Base-by-base conservation (phyloP, 2,329 filamentous ascomycete species). In the Cercospora zeae-maydis region DNA sequence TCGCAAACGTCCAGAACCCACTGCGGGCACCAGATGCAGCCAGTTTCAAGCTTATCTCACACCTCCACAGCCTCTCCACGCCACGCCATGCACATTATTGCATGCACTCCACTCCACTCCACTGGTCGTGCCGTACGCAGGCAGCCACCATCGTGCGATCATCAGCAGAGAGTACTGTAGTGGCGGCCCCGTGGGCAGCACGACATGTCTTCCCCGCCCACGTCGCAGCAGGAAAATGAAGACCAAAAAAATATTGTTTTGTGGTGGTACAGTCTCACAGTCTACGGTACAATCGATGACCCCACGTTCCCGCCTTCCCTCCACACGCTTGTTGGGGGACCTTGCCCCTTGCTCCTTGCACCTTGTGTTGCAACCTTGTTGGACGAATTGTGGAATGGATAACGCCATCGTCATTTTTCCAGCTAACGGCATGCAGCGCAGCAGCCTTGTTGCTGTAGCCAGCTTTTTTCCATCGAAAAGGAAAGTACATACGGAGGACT, bases 11-110 rank as follows among this genome's bases (percentile, higher is more conserved):
- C 36, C 56, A 45, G 16, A 21, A 45, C 56, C 24, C n/a, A 49
- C 42, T 24, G 21, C 10, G 42, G 11, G 10, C 56, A 34, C 31
- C 30, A 14, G 10, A 19, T 14, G 27, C 13, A 31, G 24, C 45
- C 30, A 27, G 33, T 52, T 51, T 59, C 56, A 59, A 49, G 56
- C 56, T 59, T 59, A 59, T 59, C 42, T 49, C 37, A 47, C 37
- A 47, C 42, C n/a, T 31, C 27, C 31, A 13, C 36, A 13, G 36
- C n/a, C 36, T 39, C n/a, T 34, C 27, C 11, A n/a, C 49, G 14
- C 27, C 31, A 14, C 49, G n/a, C 16, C 16, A 31, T 53, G 49
- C 16, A 34, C 21, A 24, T 13, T 31, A 9, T 52, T n/a, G 37
- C 49, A 53, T 53, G 27, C 47, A 39, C 4, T 31, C 16, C 36